Conservation (phyloP, 805 yeast genomes). For the Wickerhamomyces ciferrii region DNA sequence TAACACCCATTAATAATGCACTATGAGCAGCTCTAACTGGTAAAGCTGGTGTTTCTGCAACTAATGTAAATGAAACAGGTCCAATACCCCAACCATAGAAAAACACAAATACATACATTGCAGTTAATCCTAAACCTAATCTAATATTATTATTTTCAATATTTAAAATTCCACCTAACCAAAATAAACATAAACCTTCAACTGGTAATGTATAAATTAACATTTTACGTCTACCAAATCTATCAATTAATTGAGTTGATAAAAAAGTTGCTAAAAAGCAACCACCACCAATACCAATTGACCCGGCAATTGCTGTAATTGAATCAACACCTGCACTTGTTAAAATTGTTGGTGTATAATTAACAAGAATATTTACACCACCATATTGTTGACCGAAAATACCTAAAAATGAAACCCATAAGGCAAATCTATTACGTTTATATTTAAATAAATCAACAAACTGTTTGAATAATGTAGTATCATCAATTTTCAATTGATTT, state of each 20-base stretch:
- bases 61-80: conserved; percentile 48
- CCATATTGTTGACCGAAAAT: conserved; percentile 53
- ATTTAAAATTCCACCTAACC: conserved; percentile 43
- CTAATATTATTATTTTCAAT: conserved; percentile 30
- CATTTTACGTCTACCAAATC: conserved; percentile 45
- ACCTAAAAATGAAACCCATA: conserved; percentile 42
- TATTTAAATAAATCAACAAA: conserved; percentile 35
- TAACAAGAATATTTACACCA: conserved; percentile 48
- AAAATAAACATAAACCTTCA: conserved; percentile 48
- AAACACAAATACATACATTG: conserved; percentile 40
- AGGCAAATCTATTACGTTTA: conserved; percentile 46
- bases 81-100: conserved; percentile 49
- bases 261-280: conserved; percentile 41
- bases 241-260: conserved; percentile 42
- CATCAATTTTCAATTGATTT: conserved; percentile 32
- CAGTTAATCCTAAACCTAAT: conserved; percentile 37
- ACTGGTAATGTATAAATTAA: conserved; percentile 55
- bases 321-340: conserved; percentile 37
- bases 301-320: conserved; percentile 40
- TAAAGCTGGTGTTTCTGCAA: conserved; percentile 49
- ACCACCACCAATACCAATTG: conserved; percentile 46
- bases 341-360: conserved; percentile 44
- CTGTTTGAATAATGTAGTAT: conserved; percentile 35
- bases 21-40: conserved; percentile 46
- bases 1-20: conserved; percentile 45